Evolutionary conservation across 371 early-diverging fungal species (phyloP).

Genomic region (Apophysomyces elegans): DNA sequence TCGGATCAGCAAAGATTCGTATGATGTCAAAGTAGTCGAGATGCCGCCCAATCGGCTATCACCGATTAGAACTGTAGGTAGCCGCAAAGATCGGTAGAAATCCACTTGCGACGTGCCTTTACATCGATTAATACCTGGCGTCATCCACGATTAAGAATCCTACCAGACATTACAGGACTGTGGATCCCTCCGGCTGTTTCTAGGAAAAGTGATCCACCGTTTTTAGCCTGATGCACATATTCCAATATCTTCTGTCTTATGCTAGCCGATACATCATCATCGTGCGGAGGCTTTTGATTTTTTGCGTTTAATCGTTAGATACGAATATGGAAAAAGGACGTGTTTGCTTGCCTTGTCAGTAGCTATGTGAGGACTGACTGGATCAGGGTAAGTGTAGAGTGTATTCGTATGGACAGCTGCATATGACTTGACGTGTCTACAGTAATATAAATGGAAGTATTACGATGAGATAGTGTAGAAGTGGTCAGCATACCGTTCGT

Average conservation of each 20-base stretch:
- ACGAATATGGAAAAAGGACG: neutral
- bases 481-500: slow-evolving; percentile 59
- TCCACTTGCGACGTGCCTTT: slow-evolving; percentile 70
- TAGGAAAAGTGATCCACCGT: slow-evolving; percentile 58
- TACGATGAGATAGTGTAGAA: neutral
- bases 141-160: neutral
- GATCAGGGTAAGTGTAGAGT: slow-evolving; percentile 73
- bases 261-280: slow-evolving; percentile 51
- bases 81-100: slow-evolving; percentile 73
- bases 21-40: slow-evolving; percentile 77
- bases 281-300: slow-evolving; percentile 44
- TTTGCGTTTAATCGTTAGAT: neutral
- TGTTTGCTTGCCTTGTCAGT: slow-evolving; percentile 46
- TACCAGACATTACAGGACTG: slow-evolving; percentile 81
- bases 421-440: slow-evolving; percentile 65
- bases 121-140: slow-evolving; percentile 7
- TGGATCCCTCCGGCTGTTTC: slow-evolving; percentile 81
- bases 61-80: slow-evolving; percentile 77
- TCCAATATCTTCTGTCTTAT: slow-evolving; percentile 47
- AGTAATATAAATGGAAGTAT: slow-evolving; percentile 3
- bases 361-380: slow-evolving; percentile 81
- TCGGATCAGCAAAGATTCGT: slow-evolving; percentile 70
- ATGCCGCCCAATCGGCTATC: slow-evolving; percentile 83
- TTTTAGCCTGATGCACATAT: slow-evolving; percentile 31
- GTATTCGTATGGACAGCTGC: slow-evolving; percentile 52